Evolutionary conservation across 2,329 filamentous ascomycete species (phyloP).

Genomic region (Diaporthe citriasiana): DNA sequence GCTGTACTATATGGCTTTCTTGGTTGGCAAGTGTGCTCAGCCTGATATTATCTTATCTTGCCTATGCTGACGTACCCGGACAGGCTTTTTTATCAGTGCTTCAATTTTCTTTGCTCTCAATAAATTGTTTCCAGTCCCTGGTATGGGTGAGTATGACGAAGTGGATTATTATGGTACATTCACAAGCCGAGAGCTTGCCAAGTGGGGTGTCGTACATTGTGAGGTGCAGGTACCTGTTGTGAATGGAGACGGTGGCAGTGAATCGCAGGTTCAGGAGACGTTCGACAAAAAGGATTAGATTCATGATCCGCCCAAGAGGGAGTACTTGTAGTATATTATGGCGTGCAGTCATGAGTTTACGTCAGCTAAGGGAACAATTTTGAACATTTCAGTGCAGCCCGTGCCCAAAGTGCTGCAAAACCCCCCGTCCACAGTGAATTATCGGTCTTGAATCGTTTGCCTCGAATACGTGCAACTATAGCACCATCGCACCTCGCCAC

Average conservation of each 20-base stretch:
- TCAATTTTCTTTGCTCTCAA: conserved; percentile 51
- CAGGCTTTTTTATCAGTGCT: conserved; percentile 57
- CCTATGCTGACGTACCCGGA: background rate
- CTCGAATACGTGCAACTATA: too few species aligned
- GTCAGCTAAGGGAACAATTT: background rate
- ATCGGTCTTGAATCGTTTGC: too few species aligned
- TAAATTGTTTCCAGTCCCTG: conserved; percentile 54
- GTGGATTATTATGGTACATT: conserved; percentile 62
- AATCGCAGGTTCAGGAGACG: conserved; percentile 33
- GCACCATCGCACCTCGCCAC: background rate
- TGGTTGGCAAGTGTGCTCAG: conserved; percentile 52
- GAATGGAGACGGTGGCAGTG: conserved; percentile 27
- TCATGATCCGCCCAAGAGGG: background rate
- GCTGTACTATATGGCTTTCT: conserved; percentile 63
- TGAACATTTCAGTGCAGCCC: background rate
- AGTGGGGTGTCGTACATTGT: conserved; percentile 41
- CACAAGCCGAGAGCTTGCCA: conserved; percentile 57
- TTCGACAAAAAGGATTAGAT: conserved; percentile 32
- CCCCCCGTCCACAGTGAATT: too few species aligned
- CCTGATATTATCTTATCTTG: conserved; percentile 27
- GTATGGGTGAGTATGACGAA: conserved; percentile 59
- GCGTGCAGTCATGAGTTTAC: background rate
- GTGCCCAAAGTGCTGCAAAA: too few species aligned
- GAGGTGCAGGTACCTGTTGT: conserved; percentile 20
- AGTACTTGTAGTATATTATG: background rate